Evolutionary conservation across 495 filamentous ascomycete genomes (phyloP).

Genomic region (Aspergillus nidulans): DNA sequence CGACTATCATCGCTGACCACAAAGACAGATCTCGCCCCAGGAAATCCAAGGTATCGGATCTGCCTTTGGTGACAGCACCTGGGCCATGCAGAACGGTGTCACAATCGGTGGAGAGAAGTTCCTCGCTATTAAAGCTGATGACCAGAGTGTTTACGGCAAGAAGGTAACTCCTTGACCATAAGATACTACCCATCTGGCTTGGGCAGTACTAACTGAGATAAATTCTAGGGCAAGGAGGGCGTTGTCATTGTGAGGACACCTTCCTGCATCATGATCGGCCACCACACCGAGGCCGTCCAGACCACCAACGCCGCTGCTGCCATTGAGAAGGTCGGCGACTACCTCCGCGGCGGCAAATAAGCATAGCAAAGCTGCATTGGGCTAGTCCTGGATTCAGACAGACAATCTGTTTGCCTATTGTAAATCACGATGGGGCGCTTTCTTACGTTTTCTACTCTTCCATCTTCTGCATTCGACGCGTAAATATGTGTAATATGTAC

Average conservation of each 20-base stretch:
- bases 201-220: not conserved
- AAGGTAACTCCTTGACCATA: constrained; percentile 52
- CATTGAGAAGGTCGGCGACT: constrained; percentile 41
- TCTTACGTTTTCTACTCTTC: constrained; percentile 9
- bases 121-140: constrained; percentile 67
- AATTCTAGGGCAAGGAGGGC: constrained; percentile 70
- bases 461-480: constrained; percentile 13
- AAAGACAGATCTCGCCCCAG: constrained; percentile 31
- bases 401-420: constrained; percentile 10
- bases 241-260: constrained; percentile 74
- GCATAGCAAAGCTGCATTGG: not conserved
- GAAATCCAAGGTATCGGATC: constrained; percentile 34
- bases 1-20: not conserved
- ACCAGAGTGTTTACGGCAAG: constrained; percentile 76
- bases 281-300: constrained; percentile 68
- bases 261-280: constrained; percentile 79
- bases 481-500: constrained; percentile 21
- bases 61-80: constrained; percentile 28
- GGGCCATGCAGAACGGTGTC: constrained; percentile 51
- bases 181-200: not conserved
- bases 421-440: constrained; percentile 15
- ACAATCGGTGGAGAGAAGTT: constrained; percentile 68
- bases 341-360: constrained; percentile 38
- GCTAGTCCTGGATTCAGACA: constrained; percentile 7
- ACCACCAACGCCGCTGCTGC: constrained; percentile 43